Percentiles rank a stretch among this genome's conserved stretches.
Conservation (phyloP, 352 stramenopile genomes). For the Pythium volutum region DNA sequence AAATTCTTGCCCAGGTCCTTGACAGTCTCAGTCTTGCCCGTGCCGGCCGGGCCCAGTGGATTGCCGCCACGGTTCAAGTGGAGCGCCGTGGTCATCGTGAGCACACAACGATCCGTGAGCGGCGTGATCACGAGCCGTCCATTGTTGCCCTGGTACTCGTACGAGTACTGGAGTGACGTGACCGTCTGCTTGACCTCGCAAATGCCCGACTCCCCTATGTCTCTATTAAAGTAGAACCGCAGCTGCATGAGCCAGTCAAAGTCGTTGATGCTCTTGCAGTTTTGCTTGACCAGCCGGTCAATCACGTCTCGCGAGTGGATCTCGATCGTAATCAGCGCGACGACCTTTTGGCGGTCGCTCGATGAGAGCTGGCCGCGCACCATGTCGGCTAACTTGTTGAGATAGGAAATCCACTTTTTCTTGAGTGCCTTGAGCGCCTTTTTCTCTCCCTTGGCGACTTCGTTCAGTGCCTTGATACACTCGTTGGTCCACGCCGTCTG, state of each 20-base stretch:
- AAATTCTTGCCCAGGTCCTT: constrained; percentile 94
- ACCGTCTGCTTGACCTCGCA: constrained; percentile 88
- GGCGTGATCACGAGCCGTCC: constrained; percentile 95
- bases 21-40: constrained; percentile 94
- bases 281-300: constrained; percentile 92
- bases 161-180: constrained; percentile 90
- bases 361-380: constrained; percentile 86
- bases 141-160: constrained; percentile 96
- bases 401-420: constrained; percentile 93
- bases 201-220: constrained; percentile 73
- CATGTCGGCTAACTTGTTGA: constrained; percentile 94
- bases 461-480: constrained; percentile 91
- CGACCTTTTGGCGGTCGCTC: constrained; percentile 94
- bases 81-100: constrained; percentile 94
- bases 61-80: constrained; percentile 95
- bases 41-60: constrained; percentile 91
- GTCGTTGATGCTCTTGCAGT: constrained; percentile 89
- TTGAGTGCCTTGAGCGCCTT: constrained; percentile 90
- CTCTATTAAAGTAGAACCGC: constrained; percentile 86
- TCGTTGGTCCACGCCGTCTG: constrained; percentile 92
- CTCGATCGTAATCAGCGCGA: constrained; percentile 97
- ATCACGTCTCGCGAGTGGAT: constrained; percentile 97
- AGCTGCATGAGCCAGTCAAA: constrained; percentile 91
- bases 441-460: constrained; percentile 89
- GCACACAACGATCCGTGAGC: constrained; percentile 95